Evolutionary conservation across 148 eudicot genomes (phyloP), one percentile per base, ranked within the genome.

Genomic region (Chenopodium suecicum): DNA sequence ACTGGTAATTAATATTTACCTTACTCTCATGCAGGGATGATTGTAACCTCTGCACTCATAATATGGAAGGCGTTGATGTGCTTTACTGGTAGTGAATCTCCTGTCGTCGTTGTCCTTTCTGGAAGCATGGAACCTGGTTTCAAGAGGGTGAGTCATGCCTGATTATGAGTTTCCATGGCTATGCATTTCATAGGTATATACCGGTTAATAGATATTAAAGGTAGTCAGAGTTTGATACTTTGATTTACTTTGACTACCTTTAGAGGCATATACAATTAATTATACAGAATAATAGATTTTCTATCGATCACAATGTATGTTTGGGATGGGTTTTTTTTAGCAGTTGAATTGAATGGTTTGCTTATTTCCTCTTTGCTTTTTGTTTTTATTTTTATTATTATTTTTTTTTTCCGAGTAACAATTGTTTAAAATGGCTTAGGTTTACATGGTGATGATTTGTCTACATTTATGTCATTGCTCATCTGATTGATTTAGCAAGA

Each of bases 121-220:
- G 98, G 83, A 86, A 94, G 96, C 85, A 94, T 94, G 98, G 98
- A 94, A 82, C 98, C 96, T 76, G 98, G 91, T 44, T 92, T 94
- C 71, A 74, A 87, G 52, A 87, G 89, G 80, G 89, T 87, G 47
- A 82, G 81, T 73, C 85, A 69, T 82, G n/a, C 71, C 41, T 68
- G n/a, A 73, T 78, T 70, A 31, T 29, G 48, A 3, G 78, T n/a
- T 37, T 50, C 47, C 14, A 9, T 67, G 19, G 14, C 16, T 73
- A 16, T 17, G 60, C 4, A 3, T 54, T 12, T 17, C 29, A 0
- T 4, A 44, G 75, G 13, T 10, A 72, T 72, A 72, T 20, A n/a
- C 27, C 9, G 75, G 46, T 46, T 20, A 44, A 17, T 72, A 46
- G 7, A 32, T 69, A 6, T 6, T 41, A 41, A 41, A 41, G 44